These are phyloP conservation scores for Metarhizium humberi DNA, from an alignment of 2,329 filamentous ascomycete genomes.

Conservation along the genomic window DNA sequence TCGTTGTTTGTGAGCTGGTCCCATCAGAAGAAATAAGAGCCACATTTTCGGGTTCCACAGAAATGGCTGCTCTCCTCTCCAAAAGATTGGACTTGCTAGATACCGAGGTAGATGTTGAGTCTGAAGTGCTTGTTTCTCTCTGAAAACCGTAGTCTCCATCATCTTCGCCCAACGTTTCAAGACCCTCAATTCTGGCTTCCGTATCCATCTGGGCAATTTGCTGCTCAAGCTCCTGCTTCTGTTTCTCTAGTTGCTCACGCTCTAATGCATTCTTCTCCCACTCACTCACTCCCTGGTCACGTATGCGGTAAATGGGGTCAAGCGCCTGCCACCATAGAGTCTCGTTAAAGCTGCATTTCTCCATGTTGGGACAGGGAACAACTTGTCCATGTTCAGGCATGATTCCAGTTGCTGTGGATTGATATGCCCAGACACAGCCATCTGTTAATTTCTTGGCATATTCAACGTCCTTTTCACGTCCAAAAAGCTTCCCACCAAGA, in stretches of 20 bases:
- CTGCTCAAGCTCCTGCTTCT: neutral
- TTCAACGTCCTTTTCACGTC: constrained; percentile 31
- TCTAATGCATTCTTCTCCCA: constrained; percentile 34
- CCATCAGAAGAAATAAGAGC: constrained; percentile 12
- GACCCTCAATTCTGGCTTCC: neutral
- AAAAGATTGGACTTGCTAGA: neutral
- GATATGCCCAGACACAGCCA: constrained; percentile 49
- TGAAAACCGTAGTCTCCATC: neutral
- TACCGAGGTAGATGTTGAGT: neutral
- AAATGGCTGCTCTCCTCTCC: constrained; percentile 11
- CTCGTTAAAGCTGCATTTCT: constrained; percentile 42
- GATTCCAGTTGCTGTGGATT: constrained; percentile 41
- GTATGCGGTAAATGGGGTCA: constrained; percentile 34
- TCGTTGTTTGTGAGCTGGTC: constrained; percentile 20
- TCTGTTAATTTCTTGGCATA: constrained; percentile 38
- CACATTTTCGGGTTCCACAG: constrained; percentile 6
- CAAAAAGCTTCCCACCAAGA: constrained; percentile 50
- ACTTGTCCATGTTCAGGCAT: constrained; percentile 49
- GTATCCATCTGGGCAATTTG: neutral
- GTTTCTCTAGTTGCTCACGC: constrained; percentile 18
- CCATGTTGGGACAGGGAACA: constrained; percentile 35
- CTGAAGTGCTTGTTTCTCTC: neutral
- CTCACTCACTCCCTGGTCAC: constrained; percentile 31
- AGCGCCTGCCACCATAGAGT: constrained; percentile 39
- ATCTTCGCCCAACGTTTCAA: neutral